Base-by-base conservation (phyloP, 2,329 filamentous ascomycete genomes). In the Magnaporthiopsis rhizophila region DNA sequence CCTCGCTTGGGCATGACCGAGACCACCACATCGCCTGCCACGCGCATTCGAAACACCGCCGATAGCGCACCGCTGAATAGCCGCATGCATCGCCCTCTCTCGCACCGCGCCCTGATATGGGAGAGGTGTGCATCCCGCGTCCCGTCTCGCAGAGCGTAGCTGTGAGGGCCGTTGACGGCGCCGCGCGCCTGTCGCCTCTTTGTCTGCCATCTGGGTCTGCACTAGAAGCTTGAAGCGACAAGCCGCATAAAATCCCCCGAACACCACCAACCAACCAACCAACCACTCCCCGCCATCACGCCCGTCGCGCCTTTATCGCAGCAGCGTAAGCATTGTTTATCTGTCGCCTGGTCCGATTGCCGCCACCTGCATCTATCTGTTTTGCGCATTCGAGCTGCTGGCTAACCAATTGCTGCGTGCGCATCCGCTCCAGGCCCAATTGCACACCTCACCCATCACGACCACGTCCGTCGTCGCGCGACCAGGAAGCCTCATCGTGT, bases 81-180 rank as follows among this genome's bases (percentile, higher is more conserved):
- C 32, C 58, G 58, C 58, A 32, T 60, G 58, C 58, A 60, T 28
- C 58, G 32, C 58, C 30, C 32, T 60, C 58, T 38, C 32, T 60
- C 58, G 28, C 58, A 15, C 58, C 21, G 26, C 58, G 58, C 58
- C 58, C 58, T 32, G 45, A 18, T 24, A 36, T 13, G 58, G 58
- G 58, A 60, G 58, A 60, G 28, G 58, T 36, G 21, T 32, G 28
- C 28, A 24, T 32, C 58, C 38, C 32, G 13, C 21, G 32, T 60
- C 58, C 26, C 58, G 6, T 18, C 32, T 60, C 11, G 26, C 26
- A 60, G 58, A 32, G 58, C 58, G 45, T n/a, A 21, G 13, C 58
- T 38, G 58, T 60, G 58, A 60, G 58, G 58, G 30, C 26, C 58
- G 32, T 60, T 36, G 58, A 60, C 58, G 58, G 58, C 28, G 7